Evolutionary conservation across 768 basidiomycete species (phyloP).

Genomic region (Trametes cinnabarina): DNA sequence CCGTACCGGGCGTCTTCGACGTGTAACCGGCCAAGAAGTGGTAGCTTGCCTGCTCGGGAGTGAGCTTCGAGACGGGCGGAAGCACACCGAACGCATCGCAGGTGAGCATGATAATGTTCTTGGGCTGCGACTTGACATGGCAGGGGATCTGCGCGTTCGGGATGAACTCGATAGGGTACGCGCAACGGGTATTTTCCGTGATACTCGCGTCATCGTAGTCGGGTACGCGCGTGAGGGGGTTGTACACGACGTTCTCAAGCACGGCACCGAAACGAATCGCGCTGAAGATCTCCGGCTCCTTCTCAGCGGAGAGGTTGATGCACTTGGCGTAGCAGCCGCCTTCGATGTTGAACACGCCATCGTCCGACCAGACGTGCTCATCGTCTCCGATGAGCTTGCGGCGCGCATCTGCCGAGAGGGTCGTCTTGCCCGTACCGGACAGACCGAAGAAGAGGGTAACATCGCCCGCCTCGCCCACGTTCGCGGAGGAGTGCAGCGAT

Average conservation of each 20-base stretch:
- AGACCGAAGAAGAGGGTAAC: constrained; percentile 99
- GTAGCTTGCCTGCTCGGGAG: constrained; percentile 94
- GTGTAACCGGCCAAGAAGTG: constrained; percentile 98
- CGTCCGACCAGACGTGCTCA: constrained; percentile 99
- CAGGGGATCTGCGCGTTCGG: constrained; percentile 95
- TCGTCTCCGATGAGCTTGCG: constrained; percentile 97
- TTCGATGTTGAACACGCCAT: constrained; percentile 99
- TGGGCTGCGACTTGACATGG: constrained; percentile 80
- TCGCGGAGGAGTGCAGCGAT: constrained; percentile 96
- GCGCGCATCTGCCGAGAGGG: constrained; percentile 92
- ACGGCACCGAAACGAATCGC: constrained; percentile 95
- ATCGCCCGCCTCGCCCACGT: constrained; percentile 87
- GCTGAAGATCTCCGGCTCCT: constrained; percentile 96
- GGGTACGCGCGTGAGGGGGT: constrained; percentile 72
- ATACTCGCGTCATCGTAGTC: constrained; percentile 97
- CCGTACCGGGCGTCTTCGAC: constrained; percentile 98
- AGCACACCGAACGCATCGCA: constrained; percentile 99
- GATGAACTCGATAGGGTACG: constrained; percentile 98
- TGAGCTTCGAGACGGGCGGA: constrained; percentile 90
- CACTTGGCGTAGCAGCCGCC: constrained; percentile 99
- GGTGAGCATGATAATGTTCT: constrained; percentile 94
- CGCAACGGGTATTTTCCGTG: constrained; percentile 99
- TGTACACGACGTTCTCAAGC: constrained; percentile 99
- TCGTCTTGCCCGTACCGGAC: constrained; percentile 98
- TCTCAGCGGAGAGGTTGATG: constrained; percentile 94